Evolutionary conservation across 106 monocot genomes (phyloP).

Genomic region (Dendrobium catenatum): DNA sequence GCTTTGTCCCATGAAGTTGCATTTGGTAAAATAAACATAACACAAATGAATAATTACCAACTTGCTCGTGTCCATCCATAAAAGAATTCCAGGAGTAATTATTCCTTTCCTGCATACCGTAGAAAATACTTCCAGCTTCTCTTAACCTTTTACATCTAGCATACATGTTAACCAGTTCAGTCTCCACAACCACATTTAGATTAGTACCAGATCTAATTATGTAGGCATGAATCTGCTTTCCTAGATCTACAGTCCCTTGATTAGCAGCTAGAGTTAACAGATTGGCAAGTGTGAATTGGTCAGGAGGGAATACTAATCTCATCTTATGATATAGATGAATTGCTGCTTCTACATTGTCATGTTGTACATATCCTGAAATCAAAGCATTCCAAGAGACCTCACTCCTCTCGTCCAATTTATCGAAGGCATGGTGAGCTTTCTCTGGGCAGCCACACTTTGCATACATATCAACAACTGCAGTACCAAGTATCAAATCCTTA

Average conservation of each 20-base stretch:
- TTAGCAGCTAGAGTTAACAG: background rate
- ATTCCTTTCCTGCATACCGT: background rate
- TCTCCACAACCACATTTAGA: background rate
- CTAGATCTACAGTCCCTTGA: background rate
- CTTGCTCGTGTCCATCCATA: background rate
- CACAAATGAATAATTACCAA: background rate
- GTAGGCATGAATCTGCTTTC: constrained; percentile 3
- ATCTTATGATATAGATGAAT: constrained; percentile 6
- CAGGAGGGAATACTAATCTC: background rate
- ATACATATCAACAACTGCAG: constrained; percentile 20
- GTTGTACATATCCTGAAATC: constrained; percentile 20
- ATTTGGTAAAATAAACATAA: constrained; percentile 6
- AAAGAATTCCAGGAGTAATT: constrained; percentile 1
- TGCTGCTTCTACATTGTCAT: constrained; percentile 7
- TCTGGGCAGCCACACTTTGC: constrained; percentile 15
- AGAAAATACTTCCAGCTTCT: constrained; percentile 6
- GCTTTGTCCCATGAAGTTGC: background rate
- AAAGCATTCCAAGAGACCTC: constrained; percentile 18
- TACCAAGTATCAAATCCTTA: constrained; percentile 11
- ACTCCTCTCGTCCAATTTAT: background rate
- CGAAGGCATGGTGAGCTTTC: constrained; percentile 10
- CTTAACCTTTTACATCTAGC: constrained; percentile 2
- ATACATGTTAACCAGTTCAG: constrained; percentile 6
- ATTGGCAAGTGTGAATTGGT: background rate
- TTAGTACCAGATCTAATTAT: background rate